Evolutionary conservation across 768 basidiomycete species (phyloP).

Genomic region (Mycena olivaceomarginata): DNA sequence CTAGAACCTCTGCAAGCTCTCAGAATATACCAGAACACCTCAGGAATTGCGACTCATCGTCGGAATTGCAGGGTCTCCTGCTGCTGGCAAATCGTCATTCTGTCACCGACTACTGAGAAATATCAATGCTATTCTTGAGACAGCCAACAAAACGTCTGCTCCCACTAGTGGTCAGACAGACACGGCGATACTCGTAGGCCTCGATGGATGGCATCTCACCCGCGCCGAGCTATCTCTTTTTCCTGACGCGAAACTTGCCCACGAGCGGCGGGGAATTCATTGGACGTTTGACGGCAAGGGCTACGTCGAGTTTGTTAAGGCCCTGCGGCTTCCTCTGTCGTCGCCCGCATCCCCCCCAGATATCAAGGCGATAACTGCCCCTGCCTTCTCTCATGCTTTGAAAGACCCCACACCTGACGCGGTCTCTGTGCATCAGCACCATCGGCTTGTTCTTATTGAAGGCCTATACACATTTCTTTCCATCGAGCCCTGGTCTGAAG

Average conservation of each 20-base stretch:
- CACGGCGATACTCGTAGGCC: conserved; percentile 80
- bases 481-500: conserved; percentile 83
- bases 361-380: conserved; percentile 71
- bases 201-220: conserved; percentile 96
- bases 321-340: conserved; percentile 65
- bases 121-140: conserved; percentile 61
- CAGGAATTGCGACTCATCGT: conserved; percentile 74
- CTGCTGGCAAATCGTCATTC: conserved; percentile 91
- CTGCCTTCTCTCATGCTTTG: conserved; percentile 90
- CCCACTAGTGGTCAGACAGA: conserved; percentile 18
- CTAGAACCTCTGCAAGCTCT: not conserved
- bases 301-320: conserved; percentile 81
- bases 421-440: conserved; percentile 72
- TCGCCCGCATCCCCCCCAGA: conserved; percentile 38
- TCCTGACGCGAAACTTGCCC: conserved; percentile 81
- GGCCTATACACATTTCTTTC: conserved; percentile 91
- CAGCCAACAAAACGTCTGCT: not conserved
- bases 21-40: conserved; percentile 54
- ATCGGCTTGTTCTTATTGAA: conserved; percentile 91
- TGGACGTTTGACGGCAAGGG: conserved; percentile 93
- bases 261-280: conserved; percentile 86
- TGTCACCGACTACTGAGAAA: conserved; percentile 74
- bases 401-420: conserved; percentile 88
- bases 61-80: conserved; percentile 88
- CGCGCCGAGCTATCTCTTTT: conserved; percentile 86